These are phyloP conservation scores for Chlorella sp. DNA, from an alignment of 139 green algal species.

Conservation along the genomic window DNA sequence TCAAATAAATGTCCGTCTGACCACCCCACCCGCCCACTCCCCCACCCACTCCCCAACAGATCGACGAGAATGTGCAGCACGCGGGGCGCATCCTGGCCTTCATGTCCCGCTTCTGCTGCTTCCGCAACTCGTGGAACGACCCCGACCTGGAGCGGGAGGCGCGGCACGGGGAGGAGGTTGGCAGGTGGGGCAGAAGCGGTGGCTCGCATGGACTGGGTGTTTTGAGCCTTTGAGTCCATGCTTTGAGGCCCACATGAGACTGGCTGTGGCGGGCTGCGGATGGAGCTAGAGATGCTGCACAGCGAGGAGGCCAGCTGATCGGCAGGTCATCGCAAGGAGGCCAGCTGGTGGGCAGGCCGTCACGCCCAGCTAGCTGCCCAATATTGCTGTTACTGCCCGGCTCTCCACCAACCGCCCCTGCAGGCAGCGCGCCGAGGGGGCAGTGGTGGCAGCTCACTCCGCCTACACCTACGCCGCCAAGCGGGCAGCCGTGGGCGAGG, in stretches of 20 bases:
- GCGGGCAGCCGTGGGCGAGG: neutral
- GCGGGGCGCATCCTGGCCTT: conserved; percentile 32
- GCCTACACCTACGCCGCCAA: neutral
- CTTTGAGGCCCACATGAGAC: no score
- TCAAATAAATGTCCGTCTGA: neutral
- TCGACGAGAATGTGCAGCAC: conserved; percentile 39
- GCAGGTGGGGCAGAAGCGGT: neutral
- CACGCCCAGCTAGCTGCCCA: no score
- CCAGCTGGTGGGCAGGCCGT: no score
- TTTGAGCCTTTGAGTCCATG: no score
- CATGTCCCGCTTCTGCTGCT: conserved; percentile 41
- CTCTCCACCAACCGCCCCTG: neutral
- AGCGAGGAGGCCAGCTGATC: neutral
- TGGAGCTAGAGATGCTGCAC: neutral
- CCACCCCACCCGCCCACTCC: neutral
- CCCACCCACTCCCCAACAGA: neutral
- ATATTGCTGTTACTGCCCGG: neutral
- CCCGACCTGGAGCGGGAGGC: neutral
- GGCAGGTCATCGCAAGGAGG: neutral
- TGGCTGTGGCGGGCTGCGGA: neutral
- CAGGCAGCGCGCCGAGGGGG: conserved; percentile 12
- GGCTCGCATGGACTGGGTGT: no score
- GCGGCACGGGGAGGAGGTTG: neutral
- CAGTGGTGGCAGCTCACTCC: neutral
- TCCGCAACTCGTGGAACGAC: neutral